phyloP scores from a whole-genome alignment of 257 asterid genomes.

The Thymus quinquecostatus region DNA sequence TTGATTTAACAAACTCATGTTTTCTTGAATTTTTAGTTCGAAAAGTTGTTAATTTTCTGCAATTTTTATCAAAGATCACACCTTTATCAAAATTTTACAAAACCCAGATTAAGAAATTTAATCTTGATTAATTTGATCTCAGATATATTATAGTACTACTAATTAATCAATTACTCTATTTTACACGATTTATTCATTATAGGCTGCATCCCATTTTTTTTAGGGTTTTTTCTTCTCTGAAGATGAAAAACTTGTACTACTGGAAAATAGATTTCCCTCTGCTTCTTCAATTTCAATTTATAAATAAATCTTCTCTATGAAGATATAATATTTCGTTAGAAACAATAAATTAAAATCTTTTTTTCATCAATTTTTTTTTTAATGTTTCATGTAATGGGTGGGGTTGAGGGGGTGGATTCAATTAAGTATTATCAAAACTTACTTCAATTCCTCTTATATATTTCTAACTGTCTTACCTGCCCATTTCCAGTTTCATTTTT shows the following conservation, averaged over 20 bases:
- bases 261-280: no score
- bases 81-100: neutral
- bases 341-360: neutral
- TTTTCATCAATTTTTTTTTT: neutral
- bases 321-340: neutral
- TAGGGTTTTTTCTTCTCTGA: slow-evolving; percentile 36
- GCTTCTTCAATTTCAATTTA: neutral
- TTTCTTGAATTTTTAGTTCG: neutral
- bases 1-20: neutral
- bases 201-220: slow-evolving; percentile 26
- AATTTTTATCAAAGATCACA: neutral
- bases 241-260: no score
- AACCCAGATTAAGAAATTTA: neutral
- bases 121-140: neutral
- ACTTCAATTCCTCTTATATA: slow-evolving; percentile 20
- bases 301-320: no score
- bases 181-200: neutral
- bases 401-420: slow-evolving; percentile 20
- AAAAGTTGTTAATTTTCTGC: neutral
- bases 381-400: neutral
- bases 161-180: no score
- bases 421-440: slow-evolving; percentile 19
- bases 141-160: neutral
- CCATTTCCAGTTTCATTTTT: slow-evolving; percentile 29
- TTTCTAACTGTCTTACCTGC: slow-evolving; percentile 33